Percentiles rank a stretch among this genome's conserved stretches.
These are phyloP conservation scores for Lasiosphaeria miniovina DNA, from an alignment of 495 filamentous ascomycete genomes.

Conservation along the genomic window DNA sequence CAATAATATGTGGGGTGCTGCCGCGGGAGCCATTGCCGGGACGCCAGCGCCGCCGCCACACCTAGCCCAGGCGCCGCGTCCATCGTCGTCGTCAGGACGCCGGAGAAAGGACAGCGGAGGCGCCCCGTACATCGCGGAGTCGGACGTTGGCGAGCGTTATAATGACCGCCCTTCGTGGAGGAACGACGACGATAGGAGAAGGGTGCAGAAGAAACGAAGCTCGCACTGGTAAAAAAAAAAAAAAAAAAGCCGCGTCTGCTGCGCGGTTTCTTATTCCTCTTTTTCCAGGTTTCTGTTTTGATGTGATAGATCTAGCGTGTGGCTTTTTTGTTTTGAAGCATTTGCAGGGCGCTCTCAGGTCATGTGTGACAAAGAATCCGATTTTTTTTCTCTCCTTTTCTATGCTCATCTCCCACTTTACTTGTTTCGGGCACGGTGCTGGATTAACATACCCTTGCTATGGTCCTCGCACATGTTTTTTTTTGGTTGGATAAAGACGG, in stretches of 20 bases:
- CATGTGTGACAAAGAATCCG: not conserved
- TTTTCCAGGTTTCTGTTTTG: not conserved
- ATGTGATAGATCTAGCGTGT: not conserved
- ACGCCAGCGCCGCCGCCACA: constrained; percentile 18
- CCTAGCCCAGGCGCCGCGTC: constrained; percentile 18
- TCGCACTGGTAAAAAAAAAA: constrained; percentile 38
- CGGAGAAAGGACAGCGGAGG: constrained; percentile 22
- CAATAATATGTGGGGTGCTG: constrained; percentile 31
- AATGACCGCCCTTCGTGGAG: not conserved
- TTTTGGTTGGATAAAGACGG: too few species aligned
- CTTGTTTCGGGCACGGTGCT: too few species aligned
- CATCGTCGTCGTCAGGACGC: not conserved
- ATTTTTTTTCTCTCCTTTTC: not conserved
- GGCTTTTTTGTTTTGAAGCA: not conserved
- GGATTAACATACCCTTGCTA: too few species aligned
- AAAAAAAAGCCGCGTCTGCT: too few species aligned
- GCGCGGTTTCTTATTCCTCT: not conserved
- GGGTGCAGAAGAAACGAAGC: constrained; percentile 46
- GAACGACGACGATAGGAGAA: constrained; percentile 31
- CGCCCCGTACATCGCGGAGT: constrained; percentile 12
- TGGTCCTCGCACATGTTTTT: too few species aligned
- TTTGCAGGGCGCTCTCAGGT: not conserved
- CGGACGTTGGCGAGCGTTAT: constrained; percentile 22
- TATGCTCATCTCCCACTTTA: not conserved
- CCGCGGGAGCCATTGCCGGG: constrained; percentile 4